A percentile compares a stretch with the other conserved stretches of the same genome.
Evolutionary conservation across 2,329 filamentous ascomycete species (phyloP).

Genomic region (Aspergillaceae sp.): DNA sequence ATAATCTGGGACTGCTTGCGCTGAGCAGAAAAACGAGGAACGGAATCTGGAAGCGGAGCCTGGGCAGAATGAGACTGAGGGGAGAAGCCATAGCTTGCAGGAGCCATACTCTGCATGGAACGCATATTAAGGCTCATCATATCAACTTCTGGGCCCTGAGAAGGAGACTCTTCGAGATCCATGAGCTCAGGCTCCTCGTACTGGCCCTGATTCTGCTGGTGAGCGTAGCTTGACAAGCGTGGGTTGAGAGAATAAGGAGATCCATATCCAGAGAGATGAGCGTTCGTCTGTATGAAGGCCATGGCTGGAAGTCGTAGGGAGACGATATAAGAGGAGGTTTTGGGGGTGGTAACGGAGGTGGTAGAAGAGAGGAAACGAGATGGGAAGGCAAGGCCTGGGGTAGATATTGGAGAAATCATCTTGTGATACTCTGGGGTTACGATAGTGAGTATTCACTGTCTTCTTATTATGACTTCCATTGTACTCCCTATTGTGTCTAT

Average conservation of each 20-base stretch:
- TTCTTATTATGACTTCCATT: neutral
- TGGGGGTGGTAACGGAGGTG: neutral
- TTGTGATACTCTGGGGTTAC: neutral
- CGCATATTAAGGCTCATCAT: neutral
- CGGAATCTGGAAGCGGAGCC: neutral
- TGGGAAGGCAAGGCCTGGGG: neutral
- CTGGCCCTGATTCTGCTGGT: neutral
- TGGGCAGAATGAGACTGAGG: neutral
- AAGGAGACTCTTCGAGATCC: neutral
- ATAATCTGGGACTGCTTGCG: slow-evolving; percentile 1
- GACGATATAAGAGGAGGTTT: neutral
- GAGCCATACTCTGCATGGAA: slow-evolving; percentile 1
- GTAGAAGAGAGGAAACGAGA: neutral
- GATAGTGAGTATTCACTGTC: neutral
- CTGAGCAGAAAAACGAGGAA: neutral
- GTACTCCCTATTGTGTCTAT: neutral
- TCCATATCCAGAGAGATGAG: slow-evolving; percentile 1
- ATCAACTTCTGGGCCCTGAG: neutral
- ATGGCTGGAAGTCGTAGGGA: neutral
- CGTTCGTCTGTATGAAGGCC: neutral
- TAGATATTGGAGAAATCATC: neutral
- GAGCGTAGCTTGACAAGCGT: neutral
- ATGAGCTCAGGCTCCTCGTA: neutral
- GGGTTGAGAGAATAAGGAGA: neutral
- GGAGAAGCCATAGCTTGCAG: neutral